Evolutionary conservation across 23 red algal genomes (phyloP).

Genomic region (Gracilariopsis chorda): DNA sequence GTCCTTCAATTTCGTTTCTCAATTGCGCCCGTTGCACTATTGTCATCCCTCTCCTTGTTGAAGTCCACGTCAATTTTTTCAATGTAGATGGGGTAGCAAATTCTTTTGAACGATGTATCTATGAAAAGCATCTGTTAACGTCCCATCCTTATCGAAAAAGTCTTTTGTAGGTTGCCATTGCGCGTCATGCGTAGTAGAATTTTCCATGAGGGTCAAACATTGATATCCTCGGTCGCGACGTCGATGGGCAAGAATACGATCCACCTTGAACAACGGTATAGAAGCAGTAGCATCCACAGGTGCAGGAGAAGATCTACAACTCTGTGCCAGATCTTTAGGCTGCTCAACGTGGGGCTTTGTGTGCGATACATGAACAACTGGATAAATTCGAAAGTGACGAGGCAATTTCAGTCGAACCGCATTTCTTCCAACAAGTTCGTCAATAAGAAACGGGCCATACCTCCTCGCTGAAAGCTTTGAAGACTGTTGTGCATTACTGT

Average conservation of each 20-base stretch:
- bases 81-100: too few species aligned
- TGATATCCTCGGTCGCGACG: not conserved
- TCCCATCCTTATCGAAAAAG: not conserved
- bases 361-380: not conserved
- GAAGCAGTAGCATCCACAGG: not conserved
- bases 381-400: not conserved
- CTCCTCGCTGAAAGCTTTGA: not conserved
- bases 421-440: not conserved
- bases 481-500: not conserved
- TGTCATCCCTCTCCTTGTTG: not conserved
- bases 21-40: too few species aligned
- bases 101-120: not conserved
- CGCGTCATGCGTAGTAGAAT: not conserved
- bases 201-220: not conserved
- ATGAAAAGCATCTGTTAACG: not conserved
- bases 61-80: too few species aligned
- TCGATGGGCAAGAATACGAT: not conserved
- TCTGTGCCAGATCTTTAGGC: not conserved
- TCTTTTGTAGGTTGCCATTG: not conserved
- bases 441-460: not conserved
- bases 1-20: too few species aligned
- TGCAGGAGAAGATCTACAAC: not conserved
- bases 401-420: not conserved
- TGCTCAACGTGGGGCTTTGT: not conserved
- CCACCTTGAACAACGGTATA: not conserved